Base-by-base conservation (phyloP, 2,329 filamentous ascomycete genomes). In the Curvularia lunata region DNA sequence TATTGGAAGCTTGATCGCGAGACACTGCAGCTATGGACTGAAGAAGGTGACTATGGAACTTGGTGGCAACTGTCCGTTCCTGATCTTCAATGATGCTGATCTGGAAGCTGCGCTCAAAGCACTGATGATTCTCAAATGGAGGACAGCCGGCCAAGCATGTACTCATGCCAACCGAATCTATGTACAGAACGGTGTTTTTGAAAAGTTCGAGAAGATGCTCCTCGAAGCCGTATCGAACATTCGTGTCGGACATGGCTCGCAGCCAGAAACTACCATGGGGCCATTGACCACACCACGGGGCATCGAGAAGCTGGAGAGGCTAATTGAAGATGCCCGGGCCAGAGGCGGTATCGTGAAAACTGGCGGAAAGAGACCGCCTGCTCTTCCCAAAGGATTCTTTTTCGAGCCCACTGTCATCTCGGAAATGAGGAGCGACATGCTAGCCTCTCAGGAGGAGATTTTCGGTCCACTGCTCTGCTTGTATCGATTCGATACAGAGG, bases 41-140 rank as follows among this genome's bases (percentile, higher is more conserved):
- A 87, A 86, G 77, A 87, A 86, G 63, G 75, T 84, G 38, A 87
- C 84, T 0, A 77, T 87, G 13, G 85, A 87, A 66, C 77, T 87
- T 13, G 85, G 85, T 46, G 85, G 85, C 8, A 87, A 87, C 67
- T 86, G 84, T 58, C 85, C 85, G 0, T 85, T 86, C 74, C 69
- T 87, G 16, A 79, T 87, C 19, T 87, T 87, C 60, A 82, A 86
- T 53, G 85, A 87, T 70, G 85, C 84, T 7, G 80, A 86, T 63
- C 74, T 87, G 18, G 80, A 85, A 4, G 75, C 81, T 63, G 81
- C 82, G 23, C 37, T 55, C n/a, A 38, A 52, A 18, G 52, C 18
- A 10, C 77, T 70, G 53, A 23, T 58, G 46, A 21, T 45, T 4
- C 21, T 34, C 18, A 58, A 58, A 27, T 58, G 48, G 32, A 30